Evolutionary conservation across 2,329 filamentous ascomycete genomes (phyloP).

Genomic region (Arthrinium puccinioides): DNA sequence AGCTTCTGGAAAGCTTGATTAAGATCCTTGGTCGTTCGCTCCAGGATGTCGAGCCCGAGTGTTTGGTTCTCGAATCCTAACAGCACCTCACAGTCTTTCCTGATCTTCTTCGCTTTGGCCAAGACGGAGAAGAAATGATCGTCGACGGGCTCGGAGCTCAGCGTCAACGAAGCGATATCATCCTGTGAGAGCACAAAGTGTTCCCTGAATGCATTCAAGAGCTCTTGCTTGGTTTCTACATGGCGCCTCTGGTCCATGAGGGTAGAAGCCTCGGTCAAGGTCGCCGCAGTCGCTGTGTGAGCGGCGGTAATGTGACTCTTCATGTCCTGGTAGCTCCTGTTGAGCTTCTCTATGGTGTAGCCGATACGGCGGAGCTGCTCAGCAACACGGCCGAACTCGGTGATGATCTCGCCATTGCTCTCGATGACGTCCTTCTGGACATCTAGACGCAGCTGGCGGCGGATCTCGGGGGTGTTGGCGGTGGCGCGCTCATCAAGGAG

Average conservation of each 20-base stretch:
- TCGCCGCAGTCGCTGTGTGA: conserved; percentile 63
- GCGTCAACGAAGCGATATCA: conserved; percentile 68
- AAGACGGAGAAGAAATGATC: conserved; percentile 77
- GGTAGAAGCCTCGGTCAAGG: conserved; percentile 68
- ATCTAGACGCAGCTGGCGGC: conserved; percentile 72
- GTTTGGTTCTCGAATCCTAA: conserved; percentile 86
- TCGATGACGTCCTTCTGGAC: conserved; percentile 89
- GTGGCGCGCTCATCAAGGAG: conserved; percentile 68
- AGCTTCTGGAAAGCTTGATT: conserved; percentile 92
- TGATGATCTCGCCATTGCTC: conserved; percentile 82
- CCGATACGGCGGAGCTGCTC: conserved; percentile 89
- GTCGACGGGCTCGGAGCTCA: conserved; percentile 73
- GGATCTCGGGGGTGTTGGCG: conserved; percentile 68
- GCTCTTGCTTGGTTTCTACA: conserved; percentile 70
- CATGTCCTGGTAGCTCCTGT: conserved; percentile 74
- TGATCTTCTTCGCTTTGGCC: conserved; percentile 75
- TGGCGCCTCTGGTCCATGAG: conserved; percentile 68
- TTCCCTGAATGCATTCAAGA: conserved; percentile 68
- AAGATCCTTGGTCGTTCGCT: conserved; percentile 78
- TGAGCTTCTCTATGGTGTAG: conserved; percentile 67
- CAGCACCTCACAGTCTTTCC: conserved; percentile 80
- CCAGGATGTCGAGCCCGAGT: conserved; percentile 83
- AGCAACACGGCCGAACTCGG: conserved; percentile 82
- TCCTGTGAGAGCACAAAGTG: conserved; percentile 83
- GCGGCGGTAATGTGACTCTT: conserved; percentile 69